Percentiles rank a stretch among this genome's conserved stretches.
These are phyloP conservation scores for Pythium rhizo-oryzae DNA, from an alignment of 352 stramenopile genomes.

Conservation along the genomic window DNA sequence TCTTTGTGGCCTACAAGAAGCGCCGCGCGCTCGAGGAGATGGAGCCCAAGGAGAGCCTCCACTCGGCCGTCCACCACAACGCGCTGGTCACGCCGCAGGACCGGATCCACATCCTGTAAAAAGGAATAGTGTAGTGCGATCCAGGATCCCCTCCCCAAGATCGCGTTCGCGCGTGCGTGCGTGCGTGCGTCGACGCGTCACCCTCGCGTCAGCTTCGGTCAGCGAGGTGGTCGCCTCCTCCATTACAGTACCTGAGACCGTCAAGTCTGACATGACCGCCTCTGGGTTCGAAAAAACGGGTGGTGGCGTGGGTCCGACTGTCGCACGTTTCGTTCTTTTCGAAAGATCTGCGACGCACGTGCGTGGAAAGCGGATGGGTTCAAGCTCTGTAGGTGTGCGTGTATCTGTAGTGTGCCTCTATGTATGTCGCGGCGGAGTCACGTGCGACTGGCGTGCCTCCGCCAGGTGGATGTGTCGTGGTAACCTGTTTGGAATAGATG, in stretches of 20 bases:
- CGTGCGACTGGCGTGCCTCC: neutral
- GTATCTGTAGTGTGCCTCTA: neutral
- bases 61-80: conserved; percentile 11
- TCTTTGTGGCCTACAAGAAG: conserved; percentile 25
- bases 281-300: neutral
- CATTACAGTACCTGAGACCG: neutral
- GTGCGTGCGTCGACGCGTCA: neutral
- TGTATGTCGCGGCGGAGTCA: too few species aligned
- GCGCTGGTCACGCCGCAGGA: conserved; percentile 17
- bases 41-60: conserved; percentile 20
- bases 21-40: conserved; percentile 19
- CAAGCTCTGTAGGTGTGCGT: too few species aligned
- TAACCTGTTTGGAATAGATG: neutral
- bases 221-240: too few species aligned
- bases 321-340: neutral
- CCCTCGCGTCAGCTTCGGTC: neutral
- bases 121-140: neutral
- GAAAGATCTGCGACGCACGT: neutral
- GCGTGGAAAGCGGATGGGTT: neutral
- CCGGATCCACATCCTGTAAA: conserved; percentile 17
- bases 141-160: neutral
- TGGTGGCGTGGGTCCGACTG: neutral
- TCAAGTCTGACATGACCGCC: too few species aligned
- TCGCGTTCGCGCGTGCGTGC: neutral
- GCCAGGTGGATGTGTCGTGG: neutral